Base-by-base conservation (phyloP, 2,329 filamentous ascomycete genomes). In the Pseudocercospora eumusae region DNA sequence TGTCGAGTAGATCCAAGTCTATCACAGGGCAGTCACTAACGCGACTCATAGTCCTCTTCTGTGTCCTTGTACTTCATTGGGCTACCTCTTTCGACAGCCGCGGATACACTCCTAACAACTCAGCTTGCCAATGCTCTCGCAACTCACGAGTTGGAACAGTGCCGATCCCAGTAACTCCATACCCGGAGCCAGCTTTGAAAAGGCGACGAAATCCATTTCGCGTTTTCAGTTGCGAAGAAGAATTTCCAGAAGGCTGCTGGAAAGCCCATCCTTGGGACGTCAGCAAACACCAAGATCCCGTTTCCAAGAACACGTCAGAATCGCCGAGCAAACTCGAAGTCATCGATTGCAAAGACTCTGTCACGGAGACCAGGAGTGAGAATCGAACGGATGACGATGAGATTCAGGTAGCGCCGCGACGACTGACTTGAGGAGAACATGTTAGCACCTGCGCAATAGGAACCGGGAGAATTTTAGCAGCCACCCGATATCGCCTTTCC, bases 21-120 rank as follows among this genome's bases (percentile, higher is more conserved):
- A 47, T 23, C 1, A 10, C 18, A 11, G 7, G 42, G 18, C 21
- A 2, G 11, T 45, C 42, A 10, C 18, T 20, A 20, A 20, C 5
- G 15, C 42, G 7, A 21, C n/a, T 15, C n/a, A 18, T 40, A 65
- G 60, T 63, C 25, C 55, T 65, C 4, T 61, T 63, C 49, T 65
- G 57, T 52, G 60, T 63, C 20, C 45, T 65, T n/a, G 55, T 63
- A 25, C 55, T 63, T 4, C 63, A 65, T 50, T 65, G 63, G 63
- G 63, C 56, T 5, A 65, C 63, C 7, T 59, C 47, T 7, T 59
- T 65, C 55, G 57, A 65, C 58, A 50, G 40, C 31, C 49, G 33
- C 31, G 60, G 60, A 58, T 47, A 36, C 10, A 55, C 25, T 15
- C 25, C 31, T 13, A 44, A 36, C n/a, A 52, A 53, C n/a, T 58